These are phyloP conservation scores for Blastocystis sp. DNA, from an alignment of 352 stramenopile genomes.

Conservation along the genomic window DNA sequence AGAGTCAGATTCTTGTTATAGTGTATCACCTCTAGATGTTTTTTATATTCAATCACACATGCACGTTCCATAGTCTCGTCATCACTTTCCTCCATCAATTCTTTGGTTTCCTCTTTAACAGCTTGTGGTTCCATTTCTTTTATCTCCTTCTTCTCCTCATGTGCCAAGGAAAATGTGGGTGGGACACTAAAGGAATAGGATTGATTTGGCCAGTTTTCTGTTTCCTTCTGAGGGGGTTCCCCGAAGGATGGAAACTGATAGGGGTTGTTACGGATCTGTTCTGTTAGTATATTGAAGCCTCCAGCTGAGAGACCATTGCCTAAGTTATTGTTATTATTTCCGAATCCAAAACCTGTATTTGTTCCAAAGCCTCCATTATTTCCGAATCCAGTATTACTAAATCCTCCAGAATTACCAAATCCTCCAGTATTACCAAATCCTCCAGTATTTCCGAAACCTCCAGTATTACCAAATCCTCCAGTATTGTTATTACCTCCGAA, in stretches of 20 bases:
- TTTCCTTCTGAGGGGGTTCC: neutral
- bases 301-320: neutral
- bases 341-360: neutral
- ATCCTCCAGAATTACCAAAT: neutral
- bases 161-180: no score
- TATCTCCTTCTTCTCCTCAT: no score
- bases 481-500: neutral
- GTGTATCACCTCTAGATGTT: neutral
- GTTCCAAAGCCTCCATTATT: neutral
- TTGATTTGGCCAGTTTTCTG: neutral
- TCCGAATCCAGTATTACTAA: neutral
- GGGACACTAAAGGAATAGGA: neutral
- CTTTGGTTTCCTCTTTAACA: neutral
- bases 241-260: neutral
- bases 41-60: neutral
- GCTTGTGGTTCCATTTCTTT: no score
- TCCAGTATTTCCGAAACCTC: neutral
- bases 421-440: neutral
- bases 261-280: neutral
- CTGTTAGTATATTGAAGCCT: neutral
- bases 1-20: neutral
- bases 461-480: neutral
- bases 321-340: constrained; percentile 2
- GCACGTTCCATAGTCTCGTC: neutral
- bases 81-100: neutral